Evolutionary conservation across 2,329 filamentous ascomycete genomes (phyloP), one percentile per base, ranked within the genome.

Genomic region (Colletotrichum godetiae): DNA sequence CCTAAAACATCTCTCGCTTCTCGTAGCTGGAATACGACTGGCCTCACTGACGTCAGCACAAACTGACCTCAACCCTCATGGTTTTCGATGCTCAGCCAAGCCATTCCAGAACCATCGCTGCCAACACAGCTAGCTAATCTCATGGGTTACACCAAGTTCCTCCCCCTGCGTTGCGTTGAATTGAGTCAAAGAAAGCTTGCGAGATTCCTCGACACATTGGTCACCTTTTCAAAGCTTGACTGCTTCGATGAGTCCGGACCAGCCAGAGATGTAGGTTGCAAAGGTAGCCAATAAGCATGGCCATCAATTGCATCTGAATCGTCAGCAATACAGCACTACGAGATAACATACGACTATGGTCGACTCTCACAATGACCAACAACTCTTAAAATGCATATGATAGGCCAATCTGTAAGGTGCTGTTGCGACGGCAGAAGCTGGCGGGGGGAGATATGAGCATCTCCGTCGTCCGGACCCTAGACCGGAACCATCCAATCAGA

Each of bases 51-150:
- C 31, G 29, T 24, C 61, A 63, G 12, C 5, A 35, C 11, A 10
- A 5, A 22, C 12, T 24, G 10, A 15, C n/a, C 8, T 27, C 22
- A n/a, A 27, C 29, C 58, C 22, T 35, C 11, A 19, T 12, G 22
- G 58, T 13, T 46, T 61, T 55, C n/a, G 49, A 55, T 55, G 22
- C 37, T 22, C 13, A 12, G 29, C 61, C 42, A 35, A 64, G 27
- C 24, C 19, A 33, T 64, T 55, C 61, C 46, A 64, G 61, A 64
- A 64, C 49, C 49, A 53, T 64, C 61, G 61, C n/a, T 52, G n/a
- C 46, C 46, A 63, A 27, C 19, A 4, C 5, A 49, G 27, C 42
- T n/a, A 49, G 8, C 19, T n/a, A 1, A n/a, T 49, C 8, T n/a
- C 7, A 49, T 22, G 8, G 19, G 42, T 49, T 5, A 49, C 42